A percentile compares a stretch with the other conserved stretches of the same genome.
These are phyloP conservation scores for Yueomyces sp. DNA, from an alignment of 1,139 yeast genomes.

Conservation along the genomic window DNA sequence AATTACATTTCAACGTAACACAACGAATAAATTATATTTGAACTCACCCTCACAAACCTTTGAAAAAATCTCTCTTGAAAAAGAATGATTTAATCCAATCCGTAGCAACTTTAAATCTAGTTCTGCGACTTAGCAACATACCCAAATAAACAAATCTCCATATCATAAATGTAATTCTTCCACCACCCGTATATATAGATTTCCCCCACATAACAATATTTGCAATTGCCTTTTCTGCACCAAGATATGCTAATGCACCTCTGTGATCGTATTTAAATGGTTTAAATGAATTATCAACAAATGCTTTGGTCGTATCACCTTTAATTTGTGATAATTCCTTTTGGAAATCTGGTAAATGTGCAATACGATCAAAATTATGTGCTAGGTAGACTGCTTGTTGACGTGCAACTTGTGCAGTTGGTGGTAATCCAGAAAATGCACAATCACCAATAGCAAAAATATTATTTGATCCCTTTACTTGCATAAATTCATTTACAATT, in stretches of 20 bases:
- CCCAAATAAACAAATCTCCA: constrained; percentile 90
- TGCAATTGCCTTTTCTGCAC: constrained; percentile 91
- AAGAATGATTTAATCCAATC: constrained; percentile 84
- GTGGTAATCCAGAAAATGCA: constrained; percentile 77
- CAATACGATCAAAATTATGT: constrained; percentile 58
- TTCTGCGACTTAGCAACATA: constrained; percentile 84
- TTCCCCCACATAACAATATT: constrained; percentile 84
- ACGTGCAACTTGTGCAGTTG: constrained; percentile 96
- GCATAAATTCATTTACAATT: constrained; percentile 65
- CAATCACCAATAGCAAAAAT: constrained; percentile 92
- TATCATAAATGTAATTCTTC: constrained; percentile 76
- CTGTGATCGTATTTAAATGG: constrained; percentile 54
- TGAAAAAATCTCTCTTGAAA: constrained; percentile 74
- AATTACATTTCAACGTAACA: no score
- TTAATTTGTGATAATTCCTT: constrained; percentile 24
- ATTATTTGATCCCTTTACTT: constrained; percentile 73
- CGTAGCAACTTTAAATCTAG: constrained; percentile 70
- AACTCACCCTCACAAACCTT: constrained; percentile 21
- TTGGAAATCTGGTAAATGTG: constrained; percentile 55
- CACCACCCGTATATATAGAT: constrained; percentile 80
- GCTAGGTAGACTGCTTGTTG: constrained; percentile 87
- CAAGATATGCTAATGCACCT: constrained; percentile 74
- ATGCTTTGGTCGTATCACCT: constrained; percentile 26
- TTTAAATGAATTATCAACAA: constrained; percentile 37
- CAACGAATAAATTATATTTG: no score